Conservation (phyloP, 2,329 filamentous ascomycete genomes). For the Dactylonectria estremocensis region DNA sequence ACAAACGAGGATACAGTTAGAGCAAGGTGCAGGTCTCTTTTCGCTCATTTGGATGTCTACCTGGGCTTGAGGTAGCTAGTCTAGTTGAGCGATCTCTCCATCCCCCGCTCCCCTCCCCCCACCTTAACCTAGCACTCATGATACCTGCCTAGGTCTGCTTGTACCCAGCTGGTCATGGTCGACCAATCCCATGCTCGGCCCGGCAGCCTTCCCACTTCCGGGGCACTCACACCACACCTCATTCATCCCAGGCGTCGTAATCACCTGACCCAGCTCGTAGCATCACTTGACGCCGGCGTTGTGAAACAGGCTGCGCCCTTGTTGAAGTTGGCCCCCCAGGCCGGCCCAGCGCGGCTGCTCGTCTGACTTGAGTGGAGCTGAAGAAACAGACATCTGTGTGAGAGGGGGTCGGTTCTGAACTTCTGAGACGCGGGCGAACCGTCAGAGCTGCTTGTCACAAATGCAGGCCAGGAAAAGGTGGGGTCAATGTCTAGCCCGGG, state of each 20-base stretch:
- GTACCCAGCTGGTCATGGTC: not conserved
- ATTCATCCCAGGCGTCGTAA: constrained; percentile 16
- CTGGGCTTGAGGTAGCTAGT: too few relatives aligned
- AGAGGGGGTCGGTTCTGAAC: not conserved
- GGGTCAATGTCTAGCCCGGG: not conserved
- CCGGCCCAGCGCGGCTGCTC: constrained; percentile 15
- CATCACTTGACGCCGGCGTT: constrained; percentile 35
- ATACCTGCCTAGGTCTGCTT: too few relatives aligned
- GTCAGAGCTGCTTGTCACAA: not conserved
- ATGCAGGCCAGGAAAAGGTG: not conserved
- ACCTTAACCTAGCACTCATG: not conserved
- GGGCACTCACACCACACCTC: constrained; percentile 13
- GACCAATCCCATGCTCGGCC: constrained; percentile 5
- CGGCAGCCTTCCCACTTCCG: constrained; percentile 14
- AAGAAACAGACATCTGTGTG: not conserved
- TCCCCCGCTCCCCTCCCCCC: not conserved
- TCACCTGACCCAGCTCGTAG: constrained; percentile 31
- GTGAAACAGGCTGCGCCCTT: constrained; percentile 37
- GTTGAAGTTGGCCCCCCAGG: constrained; percentile 6
- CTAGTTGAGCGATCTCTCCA: too few relatives aligned
- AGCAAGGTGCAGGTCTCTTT: not conserved
- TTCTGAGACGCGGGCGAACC: not conserved
- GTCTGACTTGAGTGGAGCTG: constrained; percentile 8
- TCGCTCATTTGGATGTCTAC: too few relatives aligned
- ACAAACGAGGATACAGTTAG: not conserved